Base-by-base conservation (phyloP, 2,329 filamentous ascomycete genomes). In the Amylocarpus encephaloides region DNA sequence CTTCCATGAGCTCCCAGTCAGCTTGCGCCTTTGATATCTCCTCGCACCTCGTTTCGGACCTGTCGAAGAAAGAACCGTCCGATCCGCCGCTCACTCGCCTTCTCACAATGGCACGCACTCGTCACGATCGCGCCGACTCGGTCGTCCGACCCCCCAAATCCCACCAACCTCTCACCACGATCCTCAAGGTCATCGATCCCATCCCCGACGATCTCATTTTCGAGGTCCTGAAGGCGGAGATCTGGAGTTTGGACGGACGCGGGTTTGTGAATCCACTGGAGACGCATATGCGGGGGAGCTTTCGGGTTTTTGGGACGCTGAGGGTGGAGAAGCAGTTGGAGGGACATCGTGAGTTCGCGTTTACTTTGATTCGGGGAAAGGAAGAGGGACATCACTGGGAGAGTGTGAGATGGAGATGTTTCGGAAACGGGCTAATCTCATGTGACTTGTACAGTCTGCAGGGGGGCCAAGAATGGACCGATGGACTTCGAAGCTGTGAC, bases 401-500 rank as follows among this genome's bases (percentile, higher is more conserved):
- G n/a, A n/a, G n/a, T n/a, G n/a, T n/a, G n/a, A 3, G 13, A 15
- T 16, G 18, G 11, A 6, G 26, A 33, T n/a, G 6, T 11, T 46
- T 46, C 12, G 4, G 40, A 29, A 10, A 15, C n/a, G 11, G 16
- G 11, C 2, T 13, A 2, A 13, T 10, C 6, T 18, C 22, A 33
- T 7, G 6, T 3, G 10, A 15, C 6, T 10, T 40, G 9, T 7
- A 7, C 29, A 48, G 46, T 29, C 26, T 42, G 26, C 15, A 48
- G 34, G 26, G 46, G 46, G 3, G 36, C 46, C 9, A 33, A 18
- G 26, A 48, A 43, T 41, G 39, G 39, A 16, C 46, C 46, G 1
- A 29, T 30, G 6, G 46, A 48, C 6, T 48, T 48, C 26, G 46
- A 48, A 38, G 16, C 46, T 26, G 38, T 33, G n/a, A 48, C 42